Evolutionary conservation across 2,329 filamentous ascomycete genomes (phyloP).

Genomic region (Aspergillus aculeatus): DNA sequence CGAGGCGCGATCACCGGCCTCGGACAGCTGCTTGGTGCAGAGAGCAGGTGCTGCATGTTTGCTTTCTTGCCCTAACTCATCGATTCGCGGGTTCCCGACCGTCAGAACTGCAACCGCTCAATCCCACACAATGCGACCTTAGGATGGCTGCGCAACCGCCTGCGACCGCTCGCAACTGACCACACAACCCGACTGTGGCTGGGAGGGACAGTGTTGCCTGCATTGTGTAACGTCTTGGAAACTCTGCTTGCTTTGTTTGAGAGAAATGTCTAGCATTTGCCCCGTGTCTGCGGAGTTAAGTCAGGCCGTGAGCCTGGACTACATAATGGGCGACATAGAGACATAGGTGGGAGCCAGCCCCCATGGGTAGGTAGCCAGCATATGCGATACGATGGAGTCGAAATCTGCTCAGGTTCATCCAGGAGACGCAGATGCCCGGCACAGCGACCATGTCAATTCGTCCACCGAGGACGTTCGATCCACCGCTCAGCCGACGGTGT

Average conservation of each 20-base stretch:
- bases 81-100: background rate
- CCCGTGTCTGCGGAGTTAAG: background rate
- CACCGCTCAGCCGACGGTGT: conserved; percentile 2
- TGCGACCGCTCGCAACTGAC: background rate
- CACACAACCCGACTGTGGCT: background rate
- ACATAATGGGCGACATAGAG: background rate
- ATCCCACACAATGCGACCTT: background rate
- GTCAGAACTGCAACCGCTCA: background rate
- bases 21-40: background rate
- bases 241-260: background rate
- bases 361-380: too few relatives aligned
- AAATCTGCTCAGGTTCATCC: background rate
- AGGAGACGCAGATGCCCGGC: background rate
- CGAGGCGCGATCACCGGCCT: background rate
- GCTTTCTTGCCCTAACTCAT: background rate
- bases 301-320: background rate
- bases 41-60: background rate
- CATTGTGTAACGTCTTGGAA: background rate
- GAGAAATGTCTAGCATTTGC: background rate
- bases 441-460: background rate
- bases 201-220: background rate
- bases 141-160: background rate
- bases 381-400: background rate
- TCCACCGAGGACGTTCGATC: background rate
- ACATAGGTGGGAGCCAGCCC: background rate